Conservation (phyloP, 768 basidiomycete species). For the Cystofilobasidium capitatum region DNA sequence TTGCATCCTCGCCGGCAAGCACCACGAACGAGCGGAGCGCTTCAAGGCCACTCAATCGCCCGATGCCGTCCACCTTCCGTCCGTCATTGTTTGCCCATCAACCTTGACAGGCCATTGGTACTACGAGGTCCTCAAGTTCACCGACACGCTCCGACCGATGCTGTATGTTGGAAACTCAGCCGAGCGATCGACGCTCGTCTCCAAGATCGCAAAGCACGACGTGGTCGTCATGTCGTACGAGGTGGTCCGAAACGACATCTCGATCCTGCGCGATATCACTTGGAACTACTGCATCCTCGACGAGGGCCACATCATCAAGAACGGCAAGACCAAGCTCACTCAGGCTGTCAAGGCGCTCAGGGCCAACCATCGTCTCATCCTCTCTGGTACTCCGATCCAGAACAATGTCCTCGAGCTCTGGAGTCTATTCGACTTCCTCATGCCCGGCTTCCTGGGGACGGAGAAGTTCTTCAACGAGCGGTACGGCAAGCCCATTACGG, state of each 20-base stretch:
- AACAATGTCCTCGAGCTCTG: conserved; percentile 97
- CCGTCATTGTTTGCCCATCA: conserved; percentile 90
- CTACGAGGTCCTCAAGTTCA: conserved; percentile 90
- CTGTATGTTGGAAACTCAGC: conserved; percentile 79
- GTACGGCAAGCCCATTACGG: conserved; percentile 89
- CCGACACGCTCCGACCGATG: conserved; percentile 69
- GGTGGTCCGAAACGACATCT: conserved; percentile 87
- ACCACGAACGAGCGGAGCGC: conserved; percentile 67
- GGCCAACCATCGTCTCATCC: conserved; percentile 83
- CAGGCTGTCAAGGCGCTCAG: conserved; percentile 85
- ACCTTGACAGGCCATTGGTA: conserved; percentile 99
- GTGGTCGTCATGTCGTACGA: conserved; percentile 97
- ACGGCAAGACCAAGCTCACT: conserved; percentile 93
- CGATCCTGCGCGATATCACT: conserved; percentile 57
- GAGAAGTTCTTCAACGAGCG: conserved; percentile 89
- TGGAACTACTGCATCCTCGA: conserved; percentile 97
- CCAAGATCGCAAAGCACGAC: conserved; percentile 62
- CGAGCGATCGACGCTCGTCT: conserved; percentile 62
- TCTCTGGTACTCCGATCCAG: conserved; percentile 97
- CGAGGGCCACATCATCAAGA: conserved; percentile 98
- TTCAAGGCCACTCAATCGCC: conserved; percentile 57
- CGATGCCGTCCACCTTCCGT: conserved; percentile 77
- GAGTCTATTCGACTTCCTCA: conserved; percentile 97
- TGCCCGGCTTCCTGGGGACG: conserved; percentile 98
- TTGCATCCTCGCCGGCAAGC: conserved; percentile 89